Evolutionary conservation across 805 yeast genomes (phyloP), one percentile per base, ranked within the genome.

Genomic region (Kodamaea leandrae): DNA sequence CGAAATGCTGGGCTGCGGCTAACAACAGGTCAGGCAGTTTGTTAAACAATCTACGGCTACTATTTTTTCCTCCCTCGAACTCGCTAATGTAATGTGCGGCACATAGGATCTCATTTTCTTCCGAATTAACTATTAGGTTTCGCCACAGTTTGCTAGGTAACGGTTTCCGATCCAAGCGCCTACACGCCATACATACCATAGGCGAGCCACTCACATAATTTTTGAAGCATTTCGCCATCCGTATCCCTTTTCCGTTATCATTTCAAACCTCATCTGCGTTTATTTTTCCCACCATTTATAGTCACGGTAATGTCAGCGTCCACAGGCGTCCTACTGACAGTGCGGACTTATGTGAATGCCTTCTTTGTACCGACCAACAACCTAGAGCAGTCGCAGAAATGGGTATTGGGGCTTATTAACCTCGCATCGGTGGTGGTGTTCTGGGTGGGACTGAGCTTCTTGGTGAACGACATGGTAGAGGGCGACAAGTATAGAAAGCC

Each of bases 371-470:
- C 57, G 6, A 57, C 53, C 15, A 44, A 44, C 42, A 51, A 50
- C 43, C 58, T 66, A 14, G 49, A 57, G 18, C 43, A 60, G 10
- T 37, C 55, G 9, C 73, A 68, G 47, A 60, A 74, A 46, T 89
- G 97, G 97, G 69, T 82, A 0, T 53, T 86, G 15, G 98, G 98
- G 2, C 73, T 91, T 16, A 50, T 82, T 16, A 77, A 86, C 63
- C 72, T 90, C 17, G 71, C 78, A 1, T 68, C 84, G 32, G 98
- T 90, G 33, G 87, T 91, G 19, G 59, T 86, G 1, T 74, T 88
- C 17, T 91, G 99, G 99, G 97, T 93, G 8, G 65, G 84, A 26
- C 87, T 96, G 3, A 86, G 96, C 3, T 91, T 89, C 51, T 61
- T 91, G 35, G 83, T 93, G 26, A 89, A 86, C 60, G 82, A 79